Base-by-base conservation (phyloP, 306 rosid species). In the Prunus dulcis region DNA sequence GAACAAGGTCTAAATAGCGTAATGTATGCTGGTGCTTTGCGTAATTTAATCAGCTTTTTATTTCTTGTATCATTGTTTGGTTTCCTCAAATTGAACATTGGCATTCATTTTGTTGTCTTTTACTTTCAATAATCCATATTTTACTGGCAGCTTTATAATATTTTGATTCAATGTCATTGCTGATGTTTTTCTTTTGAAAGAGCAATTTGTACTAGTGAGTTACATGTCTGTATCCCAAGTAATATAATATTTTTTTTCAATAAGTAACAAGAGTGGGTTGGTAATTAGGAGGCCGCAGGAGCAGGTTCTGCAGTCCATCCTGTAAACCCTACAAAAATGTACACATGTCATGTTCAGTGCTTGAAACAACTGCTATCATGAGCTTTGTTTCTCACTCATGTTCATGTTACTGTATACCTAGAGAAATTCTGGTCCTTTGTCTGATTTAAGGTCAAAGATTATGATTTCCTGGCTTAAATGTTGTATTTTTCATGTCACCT, bases 1-100 rank as follows among this genome's bases (percentile, higher is more conserved):
- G 81, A 72, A 67, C 19, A 18, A 73, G 64, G 38, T 78, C 79
- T 61, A 34, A 60, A 73, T 76, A 30, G 72, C 52, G 28, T 75
- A 69, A 78, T 56, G 64, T 62, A 32, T 63, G 55, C 57, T 23
- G 69, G 27, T 53, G 45, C 19, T 53, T 67, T 51, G 52, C 49
- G 4, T 55, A 10, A 46, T 46, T 19, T 68, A 30, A 57, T 56
- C 38, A 67, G 46, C 61, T 46, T 66, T 69, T 47, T 30, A 53
- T 71, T 9, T 12, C 10, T 10, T 32, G 69, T 9, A 53, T 43
- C 5, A 18, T 66, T 56, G 67, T 27, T 77, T 25, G 25, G 34
- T 68, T 68, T 45, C 45, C 10, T 45, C 60, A 11, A 28, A 27
- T 45, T 45, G 34, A 57, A 32, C 27, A 27, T 27, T 20, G 70